phyloP scores from a whole-genome alignment of 2,329 filamentous ascomycete genomes.

The Paecilomyces dactylethromorphus region DNA sequence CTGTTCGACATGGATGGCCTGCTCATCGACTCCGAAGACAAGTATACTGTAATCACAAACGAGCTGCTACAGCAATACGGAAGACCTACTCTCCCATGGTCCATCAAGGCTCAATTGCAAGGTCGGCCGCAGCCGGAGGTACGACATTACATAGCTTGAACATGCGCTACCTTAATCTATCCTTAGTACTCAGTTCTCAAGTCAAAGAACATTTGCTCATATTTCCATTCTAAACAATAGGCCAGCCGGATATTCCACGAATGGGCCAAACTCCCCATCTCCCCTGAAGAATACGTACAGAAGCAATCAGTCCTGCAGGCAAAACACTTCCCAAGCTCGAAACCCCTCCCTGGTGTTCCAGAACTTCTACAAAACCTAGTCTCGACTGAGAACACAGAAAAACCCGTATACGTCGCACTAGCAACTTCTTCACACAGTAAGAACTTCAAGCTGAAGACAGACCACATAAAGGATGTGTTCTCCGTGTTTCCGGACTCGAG shows the following conservation, averaged over 20 bases:
- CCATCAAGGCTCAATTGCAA: conserved; percentile 82
- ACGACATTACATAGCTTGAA: conserved; percentile 6
- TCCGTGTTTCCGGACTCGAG: conserved; percentile 59
- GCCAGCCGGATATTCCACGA: conserved; percentile 60
- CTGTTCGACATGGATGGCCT: conserved; percentile 99
- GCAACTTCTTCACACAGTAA: conserved; percentile 69
- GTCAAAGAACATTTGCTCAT: background rate
- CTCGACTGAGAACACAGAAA: conserved; percentile 27
- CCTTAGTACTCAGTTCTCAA: background rate
- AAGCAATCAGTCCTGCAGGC: conserved; percentile 60
- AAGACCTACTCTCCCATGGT: conserved; percentile 76
- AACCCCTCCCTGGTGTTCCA: conserved; percentile 71
- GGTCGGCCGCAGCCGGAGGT: conserved; percentile 56
- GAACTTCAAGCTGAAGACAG: conserved; percentile 74
- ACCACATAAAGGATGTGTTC: conserved; percentile 47
- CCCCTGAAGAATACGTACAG: conserved; percentile 57
- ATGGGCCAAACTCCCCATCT: conserved; percentile 82
- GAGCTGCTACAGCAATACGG: conserved; percentile 69
- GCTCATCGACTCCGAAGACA: conserved; percentile 86
- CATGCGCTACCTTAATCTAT: conserved; percentile 1
- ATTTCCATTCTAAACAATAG: conserved; percentile 20
- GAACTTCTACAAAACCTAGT: conserved; percentile 51
- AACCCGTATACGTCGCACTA: conserved; percentile 69
- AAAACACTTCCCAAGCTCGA: conserved; percentile 65
- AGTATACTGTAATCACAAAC: conserved; percentile 80